Evolutionary conservation across 1,139 yeast species (phyloP), one percentile per base, ranked within the genome.

Genomic region (Yamadazyma triangularis): DNA sequence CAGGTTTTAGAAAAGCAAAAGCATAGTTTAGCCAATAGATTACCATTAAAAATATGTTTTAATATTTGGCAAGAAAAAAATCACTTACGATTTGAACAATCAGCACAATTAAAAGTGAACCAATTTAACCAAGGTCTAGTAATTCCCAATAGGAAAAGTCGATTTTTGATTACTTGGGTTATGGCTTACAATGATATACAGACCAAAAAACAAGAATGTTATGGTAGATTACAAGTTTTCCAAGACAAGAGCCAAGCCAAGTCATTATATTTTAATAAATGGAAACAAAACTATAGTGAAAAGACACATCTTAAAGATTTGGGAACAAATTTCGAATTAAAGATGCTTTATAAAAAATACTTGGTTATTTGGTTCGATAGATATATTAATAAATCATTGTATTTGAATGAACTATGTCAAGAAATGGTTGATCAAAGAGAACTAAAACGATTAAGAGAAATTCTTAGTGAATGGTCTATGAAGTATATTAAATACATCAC

Each of bases 401-500:
- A 53, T 14, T 40, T 64, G 24, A 36, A 46, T 3, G 62, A 59
- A 8, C 34, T 54, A 3, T 59, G 58, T 2, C 64, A 64, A 11
- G 60, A 58, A 12, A 40, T 45, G 23, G 19, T 51, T 6, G 60
- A 56, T 30, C 57, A 55, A 25, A 47, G 42, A 20, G 67, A 63
- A 23, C 51, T 58, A 23, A 43, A 37, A 14, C 45, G 38, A 25
- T 51, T 51, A 8, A 42, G 53, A 15, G 60, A 52, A 13, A 34
- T 48, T 4, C 40, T 66, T n/a, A 50, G 63, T 24, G 48, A 42
- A 10, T 67, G 73, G 73, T 54, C 64, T 1, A 59, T 64, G 61
- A 58, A 54, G 29, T 53, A 55, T 31, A 56, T 61, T 29, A 64
- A 60, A 39, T 46, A 46, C 16, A 50, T 59, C 8, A 48, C 50